Evolutionary conservation across 768 basidiomycete species (phyloP).

Genomic region (Mrakia hoshinonis): DNA sequence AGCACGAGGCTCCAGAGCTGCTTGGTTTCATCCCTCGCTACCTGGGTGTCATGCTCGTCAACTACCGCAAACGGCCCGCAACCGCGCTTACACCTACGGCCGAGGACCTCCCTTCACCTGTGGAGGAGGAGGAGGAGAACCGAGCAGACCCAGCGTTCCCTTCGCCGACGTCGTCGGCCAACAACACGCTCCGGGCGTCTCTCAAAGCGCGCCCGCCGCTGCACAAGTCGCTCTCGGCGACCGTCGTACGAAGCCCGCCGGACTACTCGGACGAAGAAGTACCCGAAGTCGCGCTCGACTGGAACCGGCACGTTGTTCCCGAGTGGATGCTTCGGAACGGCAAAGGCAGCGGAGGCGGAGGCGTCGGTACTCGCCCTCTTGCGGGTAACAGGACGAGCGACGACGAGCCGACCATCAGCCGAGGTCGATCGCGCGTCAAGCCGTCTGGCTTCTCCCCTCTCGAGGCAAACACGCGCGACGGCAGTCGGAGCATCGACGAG

Average conservation of each 20-base stretch:
- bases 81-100: constrained; percentile 28
- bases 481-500: background rate
- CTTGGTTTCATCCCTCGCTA: constrained; percentile 95
- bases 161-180: background rate
- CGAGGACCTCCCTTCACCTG: background rate
- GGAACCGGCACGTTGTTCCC: constrained; percentile 92
- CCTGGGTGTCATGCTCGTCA: constrained; percentile 96
- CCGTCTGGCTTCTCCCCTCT: background rate
- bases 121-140: background rate
- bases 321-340: constrained; percentile 64
- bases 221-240: constrained; percentile 6
- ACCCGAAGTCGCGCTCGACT: constrained; percentile 86
- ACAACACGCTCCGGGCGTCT: background rate
- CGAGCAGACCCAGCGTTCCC: background rate
- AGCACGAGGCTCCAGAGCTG: constrained; percentile 82
- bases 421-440: constrained; percentile 5
- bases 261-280: constrained; percentile 52
- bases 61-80: constrained; percentile 66
- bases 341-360: constrained; percentile 32
- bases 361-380: background rate
- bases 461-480: background rate
- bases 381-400: constrained; percentile 7
- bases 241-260: background rate
- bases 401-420: constrained; percentile 12
- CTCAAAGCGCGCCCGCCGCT: background rate